A percentile compares a stretch with the other conserved stretches of the same genome.
phyloP scores from a whole-genome alignment of 208 protist species.

The Trypanosoma grayi region DNA sequence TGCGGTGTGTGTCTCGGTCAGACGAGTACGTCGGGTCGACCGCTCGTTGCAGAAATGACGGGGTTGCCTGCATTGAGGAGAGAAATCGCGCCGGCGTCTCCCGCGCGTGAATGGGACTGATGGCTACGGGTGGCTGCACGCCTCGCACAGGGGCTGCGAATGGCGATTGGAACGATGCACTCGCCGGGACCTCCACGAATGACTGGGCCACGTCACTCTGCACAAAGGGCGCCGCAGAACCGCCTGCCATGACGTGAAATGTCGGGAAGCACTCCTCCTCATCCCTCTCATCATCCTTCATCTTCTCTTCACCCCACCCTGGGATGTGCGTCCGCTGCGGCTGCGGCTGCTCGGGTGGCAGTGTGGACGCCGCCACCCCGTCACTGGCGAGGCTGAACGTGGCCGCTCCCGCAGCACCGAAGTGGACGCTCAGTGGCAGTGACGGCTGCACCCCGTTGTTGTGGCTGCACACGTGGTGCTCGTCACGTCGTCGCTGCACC shows the following conservation, averaged over 20 bases:
- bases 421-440: conserved; percentile 24
- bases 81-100: conserved; percentile 13
- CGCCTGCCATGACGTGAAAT: neutral
- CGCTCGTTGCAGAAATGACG: neutral
- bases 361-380: neutral
- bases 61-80: conserved; percentile 2
- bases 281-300: neutral
- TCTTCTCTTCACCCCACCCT: neutral
- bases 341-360: neutral
- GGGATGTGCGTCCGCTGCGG: no score
- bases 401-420: conserved; percentile 10
- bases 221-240: no score
- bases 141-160: neutral
- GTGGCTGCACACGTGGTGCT: conserved; percentile 4
- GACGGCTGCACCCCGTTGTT: neutral
- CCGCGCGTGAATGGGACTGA: conserved; percentile 19
- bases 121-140: neutral
- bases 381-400: conserved; percentile 14
- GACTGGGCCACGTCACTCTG: neutral
- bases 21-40: neutral
- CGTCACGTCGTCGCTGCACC: conserved; percentile 22
- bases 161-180: conserved; percentile 8
- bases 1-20: no score
- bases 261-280: conserved; percentile 8
- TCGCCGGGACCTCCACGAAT: conserved; percentile 13